Evolutionary conservation across 805 yeast genomes (phyloP), one percentile per base, ranked within the genome.

Genomic region (Starmerella powellii): DNA sequence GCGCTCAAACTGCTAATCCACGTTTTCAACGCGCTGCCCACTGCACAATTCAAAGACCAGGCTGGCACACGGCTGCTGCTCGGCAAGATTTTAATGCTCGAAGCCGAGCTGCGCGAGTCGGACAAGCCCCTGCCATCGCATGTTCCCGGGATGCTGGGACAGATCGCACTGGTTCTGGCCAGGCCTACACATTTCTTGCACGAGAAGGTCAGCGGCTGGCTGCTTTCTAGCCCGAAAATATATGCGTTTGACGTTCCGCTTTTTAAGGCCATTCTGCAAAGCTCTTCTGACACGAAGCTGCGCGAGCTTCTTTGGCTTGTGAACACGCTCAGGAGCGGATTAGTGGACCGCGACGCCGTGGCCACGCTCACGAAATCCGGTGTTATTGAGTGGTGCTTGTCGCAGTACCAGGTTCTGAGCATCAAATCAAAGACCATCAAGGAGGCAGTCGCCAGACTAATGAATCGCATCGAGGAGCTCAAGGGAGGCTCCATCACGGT

Each of bases 171-270:
- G 2, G 64, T 83, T 2, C 57, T 83, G 44, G 58, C 67, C 5
- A 74, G 78, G 47, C 95, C 96, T 0, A 74, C 77, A 0, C 88
- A 83, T 48, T 70, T 68, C 51, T 58, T 88, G 17, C 82, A 79
- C 58, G 95, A 86, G 48, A 74, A 74, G 50, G 73, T 75, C 0
- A 74, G 68, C 52, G 71, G 78, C 45, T 84, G 76, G 70, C 66
- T 86, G 10, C 62, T 84, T 29, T 62, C 73, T 4, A 72, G 73
- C 30, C 78, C 83, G 4, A 40, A 53, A 3, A 50, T 73, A 15
- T 60, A 60, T 30, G 39, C 55, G 0, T 57, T 59, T 40, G 75
- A 71, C 13, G 52, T 73, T 5, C 77, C 78, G 3, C 51, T 74
- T 21, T 62, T 57, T 41, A 39, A 44, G 10, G 37, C 41, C 11